phyloP scores from a whole-genome alignment of 352 stramenopile species.

The Pythium sukuiense region DNA sequence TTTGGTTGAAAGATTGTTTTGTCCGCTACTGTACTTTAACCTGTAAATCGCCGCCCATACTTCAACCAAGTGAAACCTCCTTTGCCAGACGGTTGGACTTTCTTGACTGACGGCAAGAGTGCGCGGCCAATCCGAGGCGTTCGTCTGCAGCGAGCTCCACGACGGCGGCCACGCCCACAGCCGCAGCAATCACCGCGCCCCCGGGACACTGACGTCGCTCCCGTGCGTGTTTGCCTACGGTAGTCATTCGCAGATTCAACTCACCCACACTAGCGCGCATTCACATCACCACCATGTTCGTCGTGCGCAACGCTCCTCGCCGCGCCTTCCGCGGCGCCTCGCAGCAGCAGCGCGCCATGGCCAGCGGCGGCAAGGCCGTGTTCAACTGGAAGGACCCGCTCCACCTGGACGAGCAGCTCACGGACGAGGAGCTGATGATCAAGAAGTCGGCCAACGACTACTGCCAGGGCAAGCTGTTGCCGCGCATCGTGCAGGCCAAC shows the following conservation, averaged over 20 bases:
- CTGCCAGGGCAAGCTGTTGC: constrained; percentile 93
- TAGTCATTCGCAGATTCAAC: constrained; percentile 22
- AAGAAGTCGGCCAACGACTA: constrained; percentile 92
- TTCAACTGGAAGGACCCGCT: constrained; percentile 88
- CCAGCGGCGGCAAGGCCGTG: constrained; percentile 36
- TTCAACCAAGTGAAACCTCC: constrained; percentile 31
- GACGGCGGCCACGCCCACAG: not conserved
- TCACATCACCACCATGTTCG: constrained; percentile 30
- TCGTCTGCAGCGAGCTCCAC: constrained; percentile 21
- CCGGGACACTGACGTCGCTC: not conserved
- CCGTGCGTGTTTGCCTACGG: constrained; percentile 9
- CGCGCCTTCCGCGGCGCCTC: constrained; percentile 23
- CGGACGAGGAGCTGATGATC: constrained; percentile 92
- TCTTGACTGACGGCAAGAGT: constrained; percentile 10
- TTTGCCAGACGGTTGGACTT: not conserved
- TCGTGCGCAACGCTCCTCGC: constrained; percentile 27
- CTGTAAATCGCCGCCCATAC: constrained; percentile 7
- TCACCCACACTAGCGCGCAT: not conserved
- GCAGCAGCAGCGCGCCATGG: constrained; percentile 37
- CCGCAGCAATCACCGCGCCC: not conserved
- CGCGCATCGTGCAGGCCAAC: constrained; percentile 93
- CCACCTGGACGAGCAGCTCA: constrained; percentile 72
- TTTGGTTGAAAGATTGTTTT: constrained; percentile 16
- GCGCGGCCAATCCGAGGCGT: constrained; percentile 16
- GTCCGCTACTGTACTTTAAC: constrained; percentile 18